These are phyloP conservation scores for Porphyrellus cyaneotinctus DNA, from an alignment of 768 basidiomycete genomes.

Conservation along the genomic window DNA sequence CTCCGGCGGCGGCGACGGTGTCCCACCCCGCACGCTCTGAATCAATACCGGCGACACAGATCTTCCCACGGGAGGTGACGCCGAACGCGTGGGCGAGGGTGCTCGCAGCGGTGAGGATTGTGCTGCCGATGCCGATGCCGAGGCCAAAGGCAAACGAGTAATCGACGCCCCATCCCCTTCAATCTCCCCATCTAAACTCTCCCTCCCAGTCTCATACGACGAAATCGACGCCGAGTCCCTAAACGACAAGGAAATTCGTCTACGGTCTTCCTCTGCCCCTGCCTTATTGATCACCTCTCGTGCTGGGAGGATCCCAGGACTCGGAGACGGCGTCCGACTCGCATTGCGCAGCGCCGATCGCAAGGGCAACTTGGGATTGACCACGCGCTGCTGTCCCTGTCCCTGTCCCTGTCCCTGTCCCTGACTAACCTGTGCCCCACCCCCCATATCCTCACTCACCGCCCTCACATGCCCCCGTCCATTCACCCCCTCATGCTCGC, in stretches of 20 bases:
- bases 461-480: neutral
- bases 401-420: neutral
- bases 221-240: constrained; percentile 37
- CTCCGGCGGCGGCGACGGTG: neutral
- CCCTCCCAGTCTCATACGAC: constrained; percentile 65
- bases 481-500: neutral
- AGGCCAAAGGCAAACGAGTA: neutral
- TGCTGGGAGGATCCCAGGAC: neutral
- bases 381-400: constrained; percentile 22
- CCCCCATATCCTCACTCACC: neutral
- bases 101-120: neutral
- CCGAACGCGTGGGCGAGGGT: neutral
- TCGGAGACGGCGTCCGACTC: constrained; percentile 49
- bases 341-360: constrained; percentile 58
- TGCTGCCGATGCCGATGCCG: neutral
- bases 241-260: neutral
- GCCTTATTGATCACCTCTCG: neutral
- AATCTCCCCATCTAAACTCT: constrained; percentile 38
- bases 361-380: constrained; percentile 43
- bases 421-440: neutral
- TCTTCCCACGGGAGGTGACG: neutral
- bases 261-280: neutral
- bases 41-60: no score
- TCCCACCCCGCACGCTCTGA: neutral
- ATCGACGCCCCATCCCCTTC: neutral